Evolutionary conservation across 768 basidiomycete genomes (phyloP).

Genomic region (Chiua virens): DNA sequence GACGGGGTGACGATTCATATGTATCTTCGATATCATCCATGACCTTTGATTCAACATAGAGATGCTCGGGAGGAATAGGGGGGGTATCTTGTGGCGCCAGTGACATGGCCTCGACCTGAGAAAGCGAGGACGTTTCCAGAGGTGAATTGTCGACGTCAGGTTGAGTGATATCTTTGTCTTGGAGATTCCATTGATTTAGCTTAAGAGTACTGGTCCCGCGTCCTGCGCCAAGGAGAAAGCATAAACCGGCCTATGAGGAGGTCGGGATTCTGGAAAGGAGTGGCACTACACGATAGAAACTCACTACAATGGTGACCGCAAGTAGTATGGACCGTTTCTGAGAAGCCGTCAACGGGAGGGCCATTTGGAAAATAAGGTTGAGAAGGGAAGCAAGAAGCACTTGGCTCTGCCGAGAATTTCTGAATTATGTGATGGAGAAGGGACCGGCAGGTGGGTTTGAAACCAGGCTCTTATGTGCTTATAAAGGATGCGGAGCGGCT

Average conservation of each 20-base stretch:
- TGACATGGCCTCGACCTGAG: not conserved
- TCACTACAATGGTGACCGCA: slow-evolving; percentile 26
- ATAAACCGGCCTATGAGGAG: slow-evolving; percentile 17
- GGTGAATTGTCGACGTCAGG: not conserved
- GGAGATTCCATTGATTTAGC: not conserved
- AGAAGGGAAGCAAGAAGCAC: not conserved
- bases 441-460: too few relatives aligned
- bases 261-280: not conserved
- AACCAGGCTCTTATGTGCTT: not conserved
- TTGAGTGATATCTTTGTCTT: not conserved
- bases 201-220: not conserved
- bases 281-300: not conserved
- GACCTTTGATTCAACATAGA: slow-evolving; percentile 1
- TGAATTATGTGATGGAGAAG: too few relatives aligned
- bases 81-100: not conserved
- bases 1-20: slow-evolving; percentile 5
- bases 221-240: slow-evolving; percentile 21
- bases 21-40: not conserved
- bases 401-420: too few relatives aligned
- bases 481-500: not conserved
- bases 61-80: slow-evolving; percentile 2
- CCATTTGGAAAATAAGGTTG: slow-evolving; percentile 11
- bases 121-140: not conserved
- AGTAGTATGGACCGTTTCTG: slow-evolving; percentile 31
- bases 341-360: slow-evolving; percentile 25